A percentile compares a stretch with the other conserved stretches of the same genome.
Conservation (phyloP, 2,329 filamentous ascomycete species). For the Zasmidium angulare region DNA sequence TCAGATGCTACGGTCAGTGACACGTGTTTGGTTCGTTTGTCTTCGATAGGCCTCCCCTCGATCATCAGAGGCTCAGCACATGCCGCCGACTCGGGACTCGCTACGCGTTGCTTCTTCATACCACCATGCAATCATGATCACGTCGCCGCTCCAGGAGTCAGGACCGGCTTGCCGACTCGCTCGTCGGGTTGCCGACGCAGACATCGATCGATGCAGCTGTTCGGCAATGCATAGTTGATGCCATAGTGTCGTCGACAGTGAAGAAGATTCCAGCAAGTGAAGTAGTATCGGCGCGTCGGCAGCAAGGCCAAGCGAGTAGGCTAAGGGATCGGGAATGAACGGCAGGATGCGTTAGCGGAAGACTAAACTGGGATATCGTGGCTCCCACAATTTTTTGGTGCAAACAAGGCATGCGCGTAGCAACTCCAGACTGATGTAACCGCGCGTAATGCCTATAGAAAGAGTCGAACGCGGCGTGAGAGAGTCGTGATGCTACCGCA, state of each 20-base stretch:
- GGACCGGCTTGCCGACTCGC: background rate
- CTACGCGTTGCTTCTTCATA: background rate
- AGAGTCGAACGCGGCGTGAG: too few relatives aligned
- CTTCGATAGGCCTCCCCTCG: background rate
- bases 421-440: background rate
- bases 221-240: too few relatives aligned
- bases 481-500: too few relatives aligned
- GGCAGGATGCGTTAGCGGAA: background rate
- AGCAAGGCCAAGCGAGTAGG: background rate
- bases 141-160: background rate
- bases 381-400: background rate
- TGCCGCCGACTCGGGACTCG: background rate
- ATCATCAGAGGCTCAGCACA: slow-evolving; percentile 3
- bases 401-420: background rate
- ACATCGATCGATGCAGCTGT: too few relatives aligned
- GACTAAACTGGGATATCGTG: background rate
- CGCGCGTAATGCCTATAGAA: too few relatives aligned
- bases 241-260: too few relatives aligned
- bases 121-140: slow-evolving; percentile 2
- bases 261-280: background rate
- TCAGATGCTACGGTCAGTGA: background rate
- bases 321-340: background rate
- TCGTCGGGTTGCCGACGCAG: background rate
- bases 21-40: background rate
- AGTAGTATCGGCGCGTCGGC: background rate